Evolutionary conservation across 306 rosid genomes (phyloP), one percentile per base, ranked within the genome.

Genomic region (Cucurbita maxima): DNA sequence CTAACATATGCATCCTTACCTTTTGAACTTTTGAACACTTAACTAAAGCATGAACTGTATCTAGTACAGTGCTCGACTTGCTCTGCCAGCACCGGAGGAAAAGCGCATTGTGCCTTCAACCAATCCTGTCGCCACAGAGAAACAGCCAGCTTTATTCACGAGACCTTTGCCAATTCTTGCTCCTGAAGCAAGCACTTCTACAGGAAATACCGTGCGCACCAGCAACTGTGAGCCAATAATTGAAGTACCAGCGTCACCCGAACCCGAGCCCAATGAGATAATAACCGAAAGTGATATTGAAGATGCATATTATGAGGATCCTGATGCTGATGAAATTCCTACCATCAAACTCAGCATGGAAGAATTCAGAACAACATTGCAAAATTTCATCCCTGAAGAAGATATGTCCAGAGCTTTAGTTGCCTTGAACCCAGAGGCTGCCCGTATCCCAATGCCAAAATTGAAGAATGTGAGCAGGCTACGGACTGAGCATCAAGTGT

Each of bases 401-500:
- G 95, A 87, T 75, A 81, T 86, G 86, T 94, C 98, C 43, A 87
- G 77, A 83, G 97, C 96, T 76, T 83, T 94, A 66, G 96, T 94
- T 85, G 86, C 89, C 70, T 80, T 88, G 87, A 82, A 70, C 74
- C 82, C 82, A 48, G 81, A 77, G 22, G 88, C 81, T 43, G 82
- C 96, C 80, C 85, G 79, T 52, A 79, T 89, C 76, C 97, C 97
- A 75, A 79, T 85, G 59, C 87, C 87, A 69, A 90, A 87, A 79
- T 81, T 87, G 81, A 94, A 90, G 96, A 80, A 86, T 75, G 85
- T 87, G 84, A 90, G 86, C 81, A 86, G 90, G 83, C 87, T 94
- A 77, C 84, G 97, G 62, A 94, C 98, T 67, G 98, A 94, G 83
- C 98, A 94, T 81, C 96, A 80, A 75, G 98, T 90, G 98, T 94